Conservation (phyloP, 2,329 filamentous ascomycete species). For the Stachybotrys elegans region DNA sequence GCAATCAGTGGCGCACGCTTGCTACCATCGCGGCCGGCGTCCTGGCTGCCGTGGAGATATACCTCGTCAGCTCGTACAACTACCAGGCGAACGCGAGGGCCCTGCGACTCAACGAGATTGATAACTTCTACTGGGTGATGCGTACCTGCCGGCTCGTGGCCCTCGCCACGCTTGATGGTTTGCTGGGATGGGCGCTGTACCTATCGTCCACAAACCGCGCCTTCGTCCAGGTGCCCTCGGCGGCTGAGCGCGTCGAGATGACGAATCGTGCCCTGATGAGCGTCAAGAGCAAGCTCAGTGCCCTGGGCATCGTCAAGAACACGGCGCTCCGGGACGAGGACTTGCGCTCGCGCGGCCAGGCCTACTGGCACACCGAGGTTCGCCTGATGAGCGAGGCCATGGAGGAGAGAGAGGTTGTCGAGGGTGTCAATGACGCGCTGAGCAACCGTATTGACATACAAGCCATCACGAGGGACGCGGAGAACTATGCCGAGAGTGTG, state of each 20-base stretch:
- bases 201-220: slow-evolving; percentile 75
- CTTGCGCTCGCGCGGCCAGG: slow-evolving; percentile 59
- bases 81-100: slow-evolving; percentile 59
- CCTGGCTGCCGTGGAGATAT: slow-evolving; percentile 61
- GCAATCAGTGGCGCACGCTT: slow-evolving; percentile 62
- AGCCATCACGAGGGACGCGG: slow-evolving; percentile 58
- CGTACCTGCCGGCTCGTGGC: slow-evolving; percentile 57
- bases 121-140: slow-evolving; percentile 68
- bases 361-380: slow-evolving; percentile 79
- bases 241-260: slow-evolving; percentile 62
- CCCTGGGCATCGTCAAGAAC: slow-evolving; percentile 73
- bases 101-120: slow-evolving; percentile 56
- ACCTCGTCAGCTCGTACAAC: slow-evolving; percentile 59
- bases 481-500: slow-evolving; percentile 49
- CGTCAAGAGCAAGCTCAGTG: slow-evolving; percentile 63
- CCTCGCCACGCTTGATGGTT: slow-evolving; percentile 60
- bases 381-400: slow-evolving; percentile 67
- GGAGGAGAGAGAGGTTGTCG: slow-evolving; percentile 71
- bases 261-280: slow-evolving; percentile 51
- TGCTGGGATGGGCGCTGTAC: slow-evolving; percentile 64
- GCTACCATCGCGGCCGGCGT: slow-evolving; percentile 60
- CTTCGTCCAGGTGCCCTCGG: slow-evolving; percentile 57
- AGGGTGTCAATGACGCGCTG: slow-evolving; percentile 64
- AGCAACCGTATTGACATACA: slow-evolving; percentile 58
- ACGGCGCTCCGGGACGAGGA: slow-evolving; percentile 69